Evolutionary conservation across 2,329 filamentous ascomycete genomes (phyloP).

Genomic region (Alternaria sp.): DNA sequence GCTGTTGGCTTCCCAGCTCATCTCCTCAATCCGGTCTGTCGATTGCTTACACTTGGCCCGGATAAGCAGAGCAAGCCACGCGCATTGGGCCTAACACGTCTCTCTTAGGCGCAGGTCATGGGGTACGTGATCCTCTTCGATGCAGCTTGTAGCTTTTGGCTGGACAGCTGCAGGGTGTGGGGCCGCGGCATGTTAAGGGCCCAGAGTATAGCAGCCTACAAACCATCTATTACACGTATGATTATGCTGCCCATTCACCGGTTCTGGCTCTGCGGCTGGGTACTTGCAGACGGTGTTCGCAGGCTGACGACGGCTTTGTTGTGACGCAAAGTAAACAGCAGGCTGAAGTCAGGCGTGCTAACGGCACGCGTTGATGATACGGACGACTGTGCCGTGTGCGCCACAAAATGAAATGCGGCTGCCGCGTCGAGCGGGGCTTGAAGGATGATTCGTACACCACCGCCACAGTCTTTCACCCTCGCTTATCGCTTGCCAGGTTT

Average conservation of each 20-base stretch:
- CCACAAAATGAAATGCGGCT: conserved; percentile 1
- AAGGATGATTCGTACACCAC: conserved; percentile 1
- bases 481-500: neutral
- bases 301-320: neutral
- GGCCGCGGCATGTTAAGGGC: neutral
- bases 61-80: neutral
- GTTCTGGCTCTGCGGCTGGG: neutral
- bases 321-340: neutral
- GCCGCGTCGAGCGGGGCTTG: neutral
- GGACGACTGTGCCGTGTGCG: conserved; percentile 3
- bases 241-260: neutral
- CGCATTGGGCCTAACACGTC: neutral
- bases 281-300: neutral
- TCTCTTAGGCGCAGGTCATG: neutral
- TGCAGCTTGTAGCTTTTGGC: neutral
- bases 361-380: neutral
- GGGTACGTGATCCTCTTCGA: neutral
- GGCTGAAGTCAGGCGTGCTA: neutral
- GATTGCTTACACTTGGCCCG: neutral
- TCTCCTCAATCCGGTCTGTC: neutral
- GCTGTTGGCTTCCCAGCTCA: neutral
- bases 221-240: neutral
- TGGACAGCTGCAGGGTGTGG: neutral
- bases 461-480: conserved; percentile 3
- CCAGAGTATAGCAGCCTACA: neutral